Base-by-base conservation (phyloP, 768 basidiomycete genomes). In the Podaxis mareebaensis region DNA sequence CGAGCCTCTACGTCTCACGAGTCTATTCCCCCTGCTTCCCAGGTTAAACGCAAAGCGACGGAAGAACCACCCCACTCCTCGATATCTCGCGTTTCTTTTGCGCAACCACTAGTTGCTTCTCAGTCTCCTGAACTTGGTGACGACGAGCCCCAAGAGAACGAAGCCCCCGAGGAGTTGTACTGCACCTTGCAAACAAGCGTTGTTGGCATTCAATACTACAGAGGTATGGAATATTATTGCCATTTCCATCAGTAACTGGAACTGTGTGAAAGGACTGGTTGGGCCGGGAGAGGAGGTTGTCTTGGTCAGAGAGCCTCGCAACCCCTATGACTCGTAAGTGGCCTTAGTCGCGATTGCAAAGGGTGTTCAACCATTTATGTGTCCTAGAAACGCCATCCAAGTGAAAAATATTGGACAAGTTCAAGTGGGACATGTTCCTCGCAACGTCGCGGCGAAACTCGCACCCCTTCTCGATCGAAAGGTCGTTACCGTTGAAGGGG, bases 121-220 rank as follows among this genome's bases (percentile, higher is more conserved):
- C 64, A 54, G 8, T 30, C 44, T 20, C 24, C 22, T 13, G 83
- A 83, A 36, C 72, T 75, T 0, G 76, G 78, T 1, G 83, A 85
- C 40, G 76, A 80, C 12, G 76, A 72, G 49, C 63, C 68, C 3
- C 61, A 66, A 0, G 84, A 82, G 57, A 78, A 83, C 46, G 88
- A 90, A 40, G 64, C 66, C 5, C 71, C 64, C 17, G 92, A 94
- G 63, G 92, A 95, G 72, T 72, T 92, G 22, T 92, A 90, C 70
- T 83, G 86, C 48, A 78, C 75, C 13, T 56, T 87, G 69, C 72
- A 73, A 3, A 83, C 89, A 0, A 87, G 83, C 53, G 84, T 93
- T 10, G 94, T 95, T 0, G 94, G 94, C 0, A 78, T 95, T 13
- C 92, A 93, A 70, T 93, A 95, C 69, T 95, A 95, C 70, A 78